A percentile compares a stretch with the other conserved stretches of the same genome.
Evolutionary conservation across 352 stramenopile species (phyloP).

Genomic region (Halophytophthora polymorphica): DNA sequence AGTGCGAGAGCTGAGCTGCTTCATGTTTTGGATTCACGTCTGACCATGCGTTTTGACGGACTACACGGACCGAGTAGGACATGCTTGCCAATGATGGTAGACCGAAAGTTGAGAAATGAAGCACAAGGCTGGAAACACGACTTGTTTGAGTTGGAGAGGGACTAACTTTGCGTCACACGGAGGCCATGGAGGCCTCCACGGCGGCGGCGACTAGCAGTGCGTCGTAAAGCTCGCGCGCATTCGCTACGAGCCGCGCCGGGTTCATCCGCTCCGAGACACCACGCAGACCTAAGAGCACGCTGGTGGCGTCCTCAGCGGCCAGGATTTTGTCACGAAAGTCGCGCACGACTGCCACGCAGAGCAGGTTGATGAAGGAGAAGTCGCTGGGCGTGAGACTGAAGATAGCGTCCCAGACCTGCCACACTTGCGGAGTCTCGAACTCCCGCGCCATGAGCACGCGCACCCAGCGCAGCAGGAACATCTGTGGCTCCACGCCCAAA

Average conservation of each 20-base stretch:
- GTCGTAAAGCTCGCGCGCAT: slow-evolving; percentile 62
- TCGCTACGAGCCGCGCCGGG: slow-evolving; percentile 49
- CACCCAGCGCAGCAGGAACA: slow-evolving; percentile 74
- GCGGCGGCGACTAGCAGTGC: slow-evolving; percentile 60
- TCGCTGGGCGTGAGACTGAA: slow-evolving; percentile 67
- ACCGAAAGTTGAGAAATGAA: background rate
- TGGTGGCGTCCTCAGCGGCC: slow-evolving; percentile 51
- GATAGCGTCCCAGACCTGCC: slow-evolving; percentile 78
- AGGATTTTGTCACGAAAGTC: slow-evolving; percentile 69
- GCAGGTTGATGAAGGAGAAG: slow-evolving; percentile 75
- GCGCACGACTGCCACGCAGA: slow-evolving; percentile 69
- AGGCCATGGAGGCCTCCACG: slow-evolving; percentile 40
- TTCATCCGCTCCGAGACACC: slow-evolving; percentile 51
- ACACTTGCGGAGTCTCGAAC: slow-evolving; percentile 72
- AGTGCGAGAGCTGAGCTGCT: no score
- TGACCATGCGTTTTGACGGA: no score
- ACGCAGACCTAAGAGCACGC: slow-evolving; percentile 52
- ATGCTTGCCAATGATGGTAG: background rate
- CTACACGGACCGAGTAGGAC: background rate
- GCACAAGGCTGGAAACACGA: slow-evolving; percentile 6
- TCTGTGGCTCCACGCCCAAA: slow-evolving; percentile 61
- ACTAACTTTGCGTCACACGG: slow-evolving; percentile 9
- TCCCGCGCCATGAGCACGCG: slow-evolving; percentile 76
- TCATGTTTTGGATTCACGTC: no score
- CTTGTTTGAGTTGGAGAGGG: slow-evolving; percentile 5